Base-by-base conservation (phyloP, 2,329 filamentous ascomycete genomes). In the Sarocladium strictum region DNA sequence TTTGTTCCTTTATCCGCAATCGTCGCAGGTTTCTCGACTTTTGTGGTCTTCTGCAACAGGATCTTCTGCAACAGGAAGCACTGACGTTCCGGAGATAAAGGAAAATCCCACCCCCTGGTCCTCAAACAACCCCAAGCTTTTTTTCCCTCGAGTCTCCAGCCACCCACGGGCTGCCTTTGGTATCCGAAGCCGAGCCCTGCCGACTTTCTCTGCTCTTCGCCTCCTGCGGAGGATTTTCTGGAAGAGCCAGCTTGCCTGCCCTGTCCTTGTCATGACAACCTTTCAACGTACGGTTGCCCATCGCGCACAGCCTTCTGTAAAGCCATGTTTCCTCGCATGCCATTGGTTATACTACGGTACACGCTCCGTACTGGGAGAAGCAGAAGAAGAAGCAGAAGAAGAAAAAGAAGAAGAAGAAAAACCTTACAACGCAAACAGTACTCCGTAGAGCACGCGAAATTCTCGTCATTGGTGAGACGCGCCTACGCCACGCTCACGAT, bases 201-300 rank as follows among this genome's bases (percentile, higher is more conserved):
- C 10, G 21, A 43, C 35, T n/a, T 9, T 7, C 14, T n/a, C 35
- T 17, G 17, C 23, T 9, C n/a, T 14, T 43, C 38, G 19, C 38
- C 12, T 43, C 38, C n/a, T 9, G 9, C 43, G 43, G 43, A 47
- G 23, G 43, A 47, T 47, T 47, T 47, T 47, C 43, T 47, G 24
- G 43, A 27, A 47, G 43, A 27, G 43, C 23, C 43, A 7, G 43
- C 23, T 3, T 7, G 9, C 35, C 6, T 32, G 29, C 7, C 29
- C 19, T 43, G 38, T 23, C 38, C 38, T 43, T 43, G 38, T 43
- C 17, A 7, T 17, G 29, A 6, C 29, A 32, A 32, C 29, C 29
- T 32, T n/a, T n/a, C n/a, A n/a, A n/a, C n/a, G n/a, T n/a, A n/a
- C n/a, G n/a, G n/a, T n/a, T n/a, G n/a, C n/a, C n/a, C n/a, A n/a